A percentile compares a stretch with the other conserved stretches of the same genome.
These are phyloP conservation scores for Hymenoscyphus infarciens DNA, from an alignment of 2,329 filamentous ascomycete species.

Conservation along the genomic window DNA sequence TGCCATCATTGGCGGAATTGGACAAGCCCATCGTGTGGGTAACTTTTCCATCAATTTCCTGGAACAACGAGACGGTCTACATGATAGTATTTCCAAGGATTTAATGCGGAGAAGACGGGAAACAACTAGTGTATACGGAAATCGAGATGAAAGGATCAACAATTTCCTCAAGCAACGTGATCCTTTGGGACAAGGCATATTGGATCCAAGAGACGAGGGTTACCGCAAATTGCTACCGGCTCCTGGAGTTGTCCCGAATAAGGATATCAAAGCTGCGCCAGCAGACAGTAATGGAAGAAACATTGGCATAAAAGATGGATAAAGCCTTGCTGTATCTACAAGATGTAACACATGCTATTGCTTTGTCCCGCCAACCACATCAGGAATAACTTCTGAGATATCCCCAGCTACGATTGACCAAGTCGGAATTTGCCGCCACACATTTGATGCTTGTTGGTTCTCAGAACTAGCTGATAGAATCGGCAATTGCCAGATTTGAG, in stretches of 20 bases:
- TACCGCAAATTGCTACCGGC: constrained; percentile 44
- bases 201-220: constrained; percentile 40
- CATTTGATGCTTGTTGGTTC: background rate
- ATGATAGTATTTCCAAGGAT: constrained; percentile 63
- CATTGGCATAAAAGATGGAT: constrained; percentile 14
- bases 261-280: constrained; percentile 33
- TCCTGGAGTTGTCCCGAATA: constrained; percentile 44
- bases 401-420: background rate
- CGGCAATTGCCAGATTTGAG: background rate
- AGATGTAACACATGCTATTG: background rate
- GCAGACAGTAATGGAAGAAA: constrained; percentile 21
- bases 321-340: background rate
- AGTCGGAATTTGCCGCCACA: background rate
- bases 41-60: constrained; percentile 59
- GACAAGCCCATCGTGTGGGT: constrained; percentile 68
- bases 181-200: constrained; percentile 23
- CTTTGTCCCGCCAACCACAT: background rate
- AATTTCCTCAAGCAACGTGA: constrained; percentile 75
- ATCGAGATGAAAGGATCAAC: constrained; percentile 66
- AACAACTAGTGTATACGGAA: constrained; percentile 48
- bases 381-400: background rate
- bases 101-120: constrained; percentile 52
- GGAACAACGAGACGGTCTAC: constrained; percentile 61
- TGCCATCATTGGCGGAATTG: constrained; percentile 65
- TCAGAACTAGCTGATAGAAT: background rate